Percentiles rank a stretch among this genome's conserved stretches.
These are phyloP conservation scores for Annulohypoxylon maeteangense DNA, from an alignment of 495 filamentous ascomycete genomes.

Conservation along the genomic window DNA sequence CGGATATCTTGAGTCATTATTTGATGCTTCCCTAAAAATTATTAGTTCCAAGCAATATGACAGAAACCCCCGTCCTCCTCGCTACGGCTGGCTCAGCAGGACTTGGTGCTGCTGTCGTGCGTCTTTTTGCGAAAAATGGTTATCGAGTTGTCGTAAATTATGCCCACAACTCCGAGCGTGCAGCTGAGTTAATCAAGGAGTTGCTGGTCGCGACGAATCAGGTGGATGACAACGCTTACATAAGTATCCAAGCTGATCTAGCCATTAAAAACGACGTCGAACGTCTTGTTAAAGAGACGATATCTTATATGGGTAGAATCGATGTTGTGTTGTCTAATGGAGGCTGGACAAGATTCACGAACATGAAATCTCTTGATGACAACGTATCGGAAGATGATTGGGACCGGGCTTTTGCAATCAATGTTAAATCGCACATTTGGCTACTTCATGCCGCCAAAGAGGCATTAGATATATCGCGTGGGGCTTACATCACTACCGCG, in stretches of 20 bases:
- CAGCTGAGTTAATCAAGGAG: neutral
- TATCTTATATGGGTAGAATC: neutral
- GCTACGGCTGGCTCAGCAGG: neutral
- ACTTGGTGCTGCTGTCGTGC: neutral
- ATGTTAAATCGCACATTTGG: neutral
- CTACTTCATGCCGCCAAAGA: neutral
- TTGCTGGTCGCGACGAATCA: neutral
- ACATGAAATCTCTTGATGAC: neutral
- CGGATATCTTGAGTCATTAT: neutral
- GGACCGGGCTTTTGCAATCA: neutral
- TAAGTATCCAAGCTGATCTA: neutral
- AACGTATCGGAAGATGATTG: constrained; percentile 2
- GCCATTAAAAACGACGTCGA: neutral
- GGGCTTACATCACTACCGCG: neutral
- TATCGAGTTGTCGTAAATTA: neutral
- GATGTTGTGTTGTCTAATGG: neutral
- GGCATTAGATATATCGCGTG: neutral
- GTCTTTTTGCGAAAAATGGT: neutral
- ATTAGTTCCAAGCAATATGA: neutral
- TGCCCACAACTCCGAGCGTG: constrained; percentile 1
- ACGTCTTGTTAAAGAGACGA: neutral
- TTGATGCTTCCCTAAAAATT: neutral
- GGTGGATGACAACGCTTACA: neutral
- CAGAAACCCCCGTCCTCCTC: neutral
- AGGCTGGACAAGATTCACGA: neutral